A percentile compares a stretch with the other conserved stretches of the same genome.
These are phyloP conservation scores for Xylogone sp. DNA, from an alignment of 2,329 filamentous ascomycete species.

Conservation along the genomic window DNA sequence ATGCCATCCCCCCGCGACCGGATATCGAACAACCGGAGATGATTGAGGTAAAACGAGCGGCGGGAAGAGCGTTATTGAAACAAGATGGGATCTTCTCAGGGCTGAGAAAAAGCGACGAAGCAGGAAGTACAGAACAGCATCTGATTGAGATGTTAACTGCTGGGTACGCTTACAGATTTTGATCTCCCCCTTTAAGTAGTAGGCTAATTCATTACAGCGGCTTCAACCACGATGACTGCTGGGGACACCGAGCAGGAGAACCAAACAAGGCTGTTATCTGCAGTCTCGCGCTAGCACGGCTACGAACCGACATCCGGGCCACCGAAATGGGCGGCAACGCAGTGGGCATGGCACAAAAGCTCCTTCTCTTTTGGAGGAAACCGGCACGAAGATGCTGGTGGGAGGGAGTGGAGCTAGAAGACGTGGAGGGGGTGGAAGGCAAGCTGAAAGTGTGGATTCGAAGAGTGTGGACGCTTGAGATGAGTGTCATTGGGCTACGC, in stretches of 20 bases:
- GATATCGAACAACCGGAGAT: slow-evolving; percentile 87
- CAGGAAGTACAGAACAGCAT: slow-evolving; percentile 95
- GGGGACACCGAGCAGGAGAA: slow-evolving; percentile 96
- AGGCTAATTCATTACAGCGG: slow-evolving; percentile 54
- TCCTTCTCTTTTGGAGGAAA: slow-evolving; percentile 96
- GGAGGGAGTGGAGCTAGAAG: slow-evolving; percentile 90
- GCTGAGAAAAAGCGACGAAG: slow-evolving; percentile 89
- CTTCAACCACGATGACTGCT: slow-evolving; percentile 91
- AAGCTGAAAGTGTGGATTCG: slow-evolving; percentile 97
- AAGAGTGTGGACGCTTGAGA: slow-evolving; percentile 97
- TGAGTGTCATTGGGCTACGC: slow-evolving; percentile 87
- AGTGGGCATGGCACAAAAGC: slow-evolving; percentile 97
- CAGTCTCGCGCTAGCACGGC: slow-evolving; percentile 85
- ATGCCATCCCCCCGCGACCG: slow-evolving; percentile 81
- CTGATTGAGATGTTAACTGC: slow-evolving; percentile 99
- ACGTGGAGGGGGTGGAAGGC: slow-evolving; percentile 86
- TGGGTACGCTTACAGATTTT: slow-evolving; percentile 55
- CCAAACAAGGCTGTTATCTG: slow-evolving; percentile 98
- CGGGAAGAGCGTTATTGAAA: slow-evolving; percentile 77
- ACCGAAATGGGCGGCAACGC: slow-evolving; percentile 70
- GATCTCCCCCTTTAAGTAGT: neutral
- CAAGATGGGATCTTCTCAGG: slow-evolving; percentile 97
- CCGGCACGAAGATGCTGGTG: slow-evolving; percentile 97
- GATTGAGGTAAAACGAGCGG: slow-evolving; percentile 93
- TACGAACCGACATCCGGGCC: slow-evolving; percentile 88